These are phyloP conservation scores for Mortierella polycephala DNA, from an alignment of 371 early-diverging fungal species.

Conservation along the genomic window DNA sequence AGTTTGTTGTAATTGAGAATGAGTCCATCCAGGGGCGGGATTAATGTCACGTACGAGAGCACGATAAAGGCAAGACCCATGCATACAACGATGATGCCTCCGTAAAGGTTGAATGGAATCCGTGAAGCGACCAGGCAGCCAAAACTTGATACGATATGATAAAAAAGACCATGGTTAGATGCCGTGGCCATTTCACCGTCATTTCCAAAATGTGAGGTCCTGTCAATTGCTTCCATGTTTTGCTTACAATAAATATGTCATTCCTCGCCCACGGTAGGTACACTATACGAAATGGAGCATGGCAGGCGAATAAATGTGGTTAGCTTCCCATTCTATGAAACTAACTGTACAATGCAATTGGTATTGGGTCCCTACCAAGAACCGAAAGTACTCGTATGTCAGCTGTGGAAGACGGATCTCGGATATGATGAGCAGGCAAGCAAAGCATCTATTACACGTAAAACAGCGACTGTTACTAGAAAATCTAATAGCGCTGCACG, in stretches of 20 bases:
- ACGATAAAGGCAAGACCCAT: constrained; percentile 50
- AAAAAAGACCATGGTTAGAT: neutral
- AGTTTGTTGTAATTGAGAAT: constrained; percentile 45
- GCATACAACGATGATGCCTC: constrained; percentile 51
- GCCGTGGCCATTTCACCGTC: neutral
- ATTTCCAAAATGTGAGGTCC: neutral
- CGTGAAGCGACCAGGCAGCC: constrained; percentile 46
- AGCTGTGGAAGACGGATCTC: constrained; percentile 48
- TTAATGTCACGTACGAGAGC: constrained; percentile 44
- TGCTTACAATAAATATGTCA: constrained; percentile 50
- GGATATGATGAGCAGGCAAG: constrained; percentile 42
- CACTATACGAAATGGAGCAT: constrained; percentile 26
- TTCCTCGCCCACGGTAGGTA: constrained; percentile 48
- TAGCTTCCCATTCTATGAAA: neutral
- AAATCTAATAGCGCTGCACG: too few species aligned
- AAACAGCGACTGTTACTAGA: neutral
- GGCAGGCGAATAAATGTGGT: neutral
- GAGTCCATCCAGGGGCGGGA: constrained; percentile 44
- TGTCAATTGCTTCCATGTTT: too few species aligned
- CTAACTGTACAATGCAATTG: neutral
- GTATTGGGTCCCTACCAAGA: constrained; percentile 22
- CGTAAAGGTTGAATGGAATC: constrained; percentile 47
- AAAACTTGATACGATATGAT: constrained; percentile 21
- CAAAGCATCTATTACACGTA: constrained; percentile 19
- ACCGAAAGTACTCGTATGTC: constrained; percentile 50